Base-by-base conservation (phyloP, 1,139 yeast genomes). In the Pichia sp. region DNA sequence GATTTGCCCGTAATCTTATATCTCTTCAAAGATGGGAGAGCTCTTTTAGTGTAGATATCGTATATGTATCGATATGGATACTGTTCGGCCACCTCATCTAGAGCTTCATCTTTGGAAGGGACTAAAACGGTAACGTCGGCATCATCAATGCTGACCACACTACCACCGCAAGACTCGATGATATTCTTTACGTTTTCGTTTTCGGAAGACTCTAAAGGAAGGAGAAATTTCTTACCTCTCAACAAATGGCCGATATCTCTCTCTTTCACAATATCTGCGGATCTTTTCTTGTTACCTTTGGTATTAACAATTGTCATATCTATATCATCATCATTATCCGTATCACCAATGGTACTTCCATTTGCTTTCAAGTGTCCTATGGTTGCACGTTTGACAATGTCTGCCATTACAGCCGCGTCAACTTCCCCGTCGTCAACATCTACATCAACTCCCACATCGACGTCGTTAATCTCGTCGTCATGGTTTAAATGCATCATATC, bases 131-230 rank as follows among this genome's bases (percentile, higher is more conserved):
- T 37, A 10, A 41, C 34, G 7, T 37, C 39, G n/a, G 26, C 30
- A 27, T 34, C 33, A 5, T 13, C 15, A 11, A 32, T 30, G 18
- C 33, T 22, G 13, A 34, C 45, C 5, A 49, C 23, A 14, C 30
- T 29, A n/a, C 55, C 56, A 21, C 56, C 56, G 12, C 47, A 32
- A 9, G 42, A 37, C 20, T 32, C 27, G 23, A 51, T 42, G 43
- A 49, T 37, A 24, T 36, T 33, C n/a, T 37, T 32, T 7, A 51
- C 40, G n/a, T 46, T 45, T 10, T 35, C 39, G 22, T 36, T 45
- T 5, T 49, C 38, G 9, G 31, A 30, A 3, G 45, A 30, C 13
- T 33, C 37, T 22, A 46, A 43, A 9, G 51, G 32, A 6, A 52
- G 20, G 17, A 33, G 42, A 30, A 50, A 52, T 15, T 29, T 34